Base-by-base conservation (phyloP, 202 grass and related monocot species). In the Eragrostis tef region DNA sequence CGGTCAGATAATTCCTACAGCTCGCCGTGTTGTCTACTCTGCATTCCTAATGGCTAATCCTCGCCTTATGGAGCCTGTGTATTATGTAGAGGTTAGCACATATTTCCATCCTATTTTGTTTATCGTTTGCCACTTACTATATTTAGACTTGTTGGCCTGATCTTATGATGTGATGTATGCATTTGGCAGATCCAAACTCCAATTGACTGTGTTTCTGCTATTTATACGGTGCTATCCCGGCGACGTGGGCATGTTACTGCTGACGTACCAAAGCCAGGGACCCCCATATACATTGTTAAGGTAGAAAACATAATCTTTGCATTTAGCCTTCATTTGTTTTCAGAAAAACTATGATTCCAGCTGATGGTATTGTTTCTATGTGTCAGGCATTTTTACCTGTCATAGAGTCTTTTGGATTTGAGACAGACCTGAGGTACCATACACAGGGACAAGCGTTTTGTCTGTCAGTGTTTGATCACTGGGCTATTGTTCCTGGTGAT, bases 361-460 rank as follows among this genome's bases (percentile, higher is more conserved):
- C 48, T 78, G 36, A 90, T 80, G 25, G 58, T 80, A 51, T 49
- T 51, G 4, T 60, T 25, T 69, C 62, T 52, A 58, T 49, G 21
- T 85, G 48, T 43, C 82, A 93, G 96, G 96, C 96, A 80, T 99
- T 93, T 90, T 89, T 99, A 82, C 96, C 96, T 7, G 96, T 99
- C 64, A 93, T 99, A 71, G 93, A 99, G 79, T 96, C 96, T 19
- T 99, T 99, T 96, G 96, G 96, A 74, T 99, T 96, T 77, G 93
- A 96, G 86, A 99, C 96, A 26, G 93, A 96, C 75, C 89, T 99
- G 69, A 86, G 93, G 60, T 99, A 99, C 77, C 96, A 99, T 71
- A 99, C 96, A 44, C 96, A 99, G 46, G 96, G 96, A 14, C 96
- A 99, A 84, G 93, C 96, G 60, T 99, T 99, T 75, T 96, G 96